Percentiles rank a stretch among this genome's conserved stretches.
phyloP scores from a whole-genome alignment of 2,329 filamentous ascomycete species.

The Talaromyces sp. region DNA sequence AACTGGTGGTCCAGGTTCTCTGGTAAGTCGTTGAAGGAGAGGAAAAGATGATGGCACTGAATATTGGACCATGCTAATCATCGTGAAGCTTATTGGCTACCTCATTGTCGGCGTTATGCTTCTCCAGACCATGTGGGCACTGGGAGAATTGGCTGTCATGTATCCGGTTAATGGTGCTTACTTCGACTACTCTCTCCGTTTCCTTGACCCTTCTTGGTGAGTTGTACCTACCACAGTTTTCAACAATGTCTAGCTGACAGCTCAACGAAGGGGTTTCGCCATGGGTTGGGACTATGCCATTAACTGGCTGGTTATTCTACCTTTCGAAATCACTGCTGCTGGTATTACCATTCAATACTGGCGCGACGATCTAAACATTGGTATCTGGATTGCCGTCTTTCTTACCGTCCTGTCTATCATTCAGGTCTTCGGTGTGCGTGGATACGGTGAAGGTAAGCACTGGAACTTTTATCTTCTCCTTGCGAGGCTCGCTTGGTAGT shows the following conservation, averaged over 20 bases:
- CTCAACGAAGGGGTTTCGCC: slow-evolving; percentile 37
- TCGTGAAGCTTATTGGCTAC: slow-evolving; percentile 37
- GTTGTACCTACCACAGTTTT: not conserved
- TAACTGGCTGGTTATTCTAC: slow-evolving; percentile 76
- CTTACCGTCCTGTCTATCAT: slow-evolving; percentile 48
- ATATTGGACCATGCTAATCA: not conserved
- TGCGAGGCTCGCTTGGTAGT: not conserved
- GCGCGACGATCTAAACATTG: slow-evolving; percentile 47
- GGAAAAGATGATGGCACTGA: not conserved
- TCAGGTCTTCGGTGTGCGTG: slow-evolving; percentile 54
- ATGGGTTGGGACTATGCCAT: slow-evolving; percentile 61
- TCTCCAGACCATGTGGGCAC: slow-evolving; percentile 54
- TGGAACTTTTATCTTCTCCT: not conserved
- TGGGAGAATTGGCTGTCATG: slow-evolving; percentile 58
- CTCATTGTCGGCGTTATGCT: slow-evolving; percentile 54
- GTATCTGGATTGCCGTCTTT: slow-evolving; percentile 55
- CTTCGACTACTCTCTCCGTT: slow-evolving; percentile 57
- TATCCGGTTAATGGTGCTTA: slow-evolving; percentile 60
- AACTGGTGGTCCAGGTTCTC: slow-evolving; percentile 33
- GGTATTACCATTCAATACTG: slow-evolving; percentile 53
- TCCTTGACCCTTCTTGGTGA: slow-evolving; percentile 56
- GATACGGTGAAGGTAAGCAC: slow-evolving; percentile 28
- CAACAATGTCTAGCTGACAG: not conserved
- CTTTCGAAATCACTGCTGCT: slow-evolving; percentile 65
- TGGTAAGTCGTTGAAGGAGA: slow-evolving; percentile 15